Evolutionary conservation across 148 eudicot species (phyloP), one percentile per base, ranked within the genome.

Genomic region (Spergularia bocconei): DNA sequence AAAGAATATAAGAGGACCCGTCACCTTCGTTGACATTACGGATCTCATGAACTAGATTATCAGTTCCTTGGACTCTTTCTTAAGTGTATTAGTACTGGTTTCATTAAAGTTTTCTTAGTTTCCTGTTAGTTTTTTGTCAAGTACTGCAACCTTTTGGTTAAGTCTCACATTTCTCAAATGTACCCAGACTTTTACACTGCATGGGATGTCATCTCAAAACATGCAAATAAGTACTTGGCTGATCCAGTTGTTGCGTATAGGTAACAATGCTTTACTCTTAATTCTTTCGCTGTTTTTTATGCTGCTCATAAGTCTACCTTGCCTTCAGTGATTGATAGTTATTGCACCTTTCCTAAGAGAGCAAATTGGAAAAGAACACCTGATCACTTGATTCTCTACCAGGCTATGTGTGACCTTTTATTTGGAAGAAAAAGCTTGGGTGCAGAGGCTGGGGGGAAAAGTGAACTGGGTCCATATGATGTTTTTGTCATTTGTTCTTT

Each of bases 171-270:
- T 69, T 63, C 62, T 17, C 56, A 25, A 74, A 39, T 67, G 41
- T 33, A 21, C 51, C 41, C 90, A 95, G 99, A 96, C 82, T 92
- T 96, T 76, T 96, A 96, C 73, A 89, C 93, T 76, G 98, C 97
- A 63, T 96, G 99, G 99, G 81, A 77, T 81, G 92, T 96, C 69
- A 82, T 91, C 67, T 70, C 79, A 69, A 86, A 87, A 78, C 83
- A 89, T 78, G 88, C 80, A 38, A 70, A 75, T 71, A 84, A 83
- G 71, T 92, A 86, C 86, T 70, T 70, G 25, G 84, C 67, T 67
- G 86, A 88, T 79, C 90, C 97, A 17, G 56, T 82, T 79, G 78
- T 91, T 80, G 89, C 94, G 75, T 72, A 85, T 65, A 76, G 98
- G 99, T 92, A 84, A 80, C 69, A 60, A 80, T 57, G 47, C 68